A percentile compares a stretch with the other conserved stretches of the same genome.
These are phyloP conservation scores for Ilyonectria robusta DNA, from an alignment of 2,329 filamentous ascomycete species.

Conservation along the genomic window DNA sequence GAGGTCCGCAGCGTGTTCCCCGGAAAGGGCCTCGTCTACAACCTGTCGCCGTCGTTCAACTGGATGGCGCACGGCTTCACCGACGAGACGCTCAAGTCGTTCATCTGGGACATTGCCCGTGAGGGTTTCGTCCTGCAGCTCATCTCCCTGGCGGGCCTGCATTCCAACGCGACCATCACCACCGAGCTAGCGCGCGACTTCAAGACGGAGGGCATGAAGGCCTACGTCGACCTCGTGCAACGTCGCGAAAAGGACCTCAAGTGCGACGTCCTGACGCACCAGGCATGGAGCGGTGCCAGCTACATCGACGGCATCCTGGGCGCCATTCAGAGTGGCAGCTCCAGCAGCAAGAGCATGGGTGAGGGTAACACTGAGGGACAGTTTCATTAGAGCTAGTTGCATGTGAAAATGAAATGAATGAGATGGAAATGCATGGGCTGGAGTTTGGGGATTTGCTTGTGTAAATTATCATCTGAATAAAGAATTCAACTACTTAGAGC, in stretches of 20 bases:
- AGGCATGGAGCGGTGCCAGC: constrained; percentile 81
- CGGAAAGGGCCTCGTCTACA: constrained; percentile 94
- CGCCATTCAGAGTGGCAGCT: constrained; percentile 91
- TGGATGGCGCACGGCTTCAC: constrained; percentile 97
- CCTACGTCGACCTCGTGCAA: constrained; percentile 96
- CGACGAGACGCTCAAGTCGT: constrained; percentile 84
- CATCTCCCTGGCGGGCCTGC: constrained; percentile 76
- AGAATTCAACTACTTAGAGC: constrained; percentile 23
- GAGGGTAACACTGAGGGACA: constrained; percentile 91
- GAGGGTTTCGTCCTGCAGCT: constrained; percentile 84
- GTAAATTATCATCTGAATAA: constrained; percentile 34
- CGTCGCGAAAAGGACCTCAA: constrained; percentile 89
- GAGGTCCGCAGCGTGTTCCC: constrained; percentile 80
- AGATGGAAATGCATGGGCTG: constrained; percentile 45
- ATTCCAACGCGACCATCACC: constrained; percentile 75
- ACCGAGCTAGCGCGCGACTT: constrained; percentile 86
- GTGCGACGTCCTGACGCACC: constrained; percentile 94
- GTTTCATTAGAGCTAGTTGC: constrained; percentile 57
- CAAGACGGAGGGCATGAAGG: constrained; percentile 94
- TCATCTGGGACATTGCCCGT: constrained; percentile 95
- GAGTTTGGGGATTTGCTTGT: constrained; percentile 44
- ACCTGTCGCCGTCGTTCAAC: constrained; percentile 97
- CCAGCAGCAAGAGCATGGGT: constrained; percentile 92
- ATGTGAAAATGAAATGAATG: constrained; percentile 1
- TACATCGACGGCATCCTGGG: constrained; percentile 93